phyloP scores from a whole-genome alignment of 2,329 filamentous ascomycete genomes.

The Xylariaceae sp. region DNA sequence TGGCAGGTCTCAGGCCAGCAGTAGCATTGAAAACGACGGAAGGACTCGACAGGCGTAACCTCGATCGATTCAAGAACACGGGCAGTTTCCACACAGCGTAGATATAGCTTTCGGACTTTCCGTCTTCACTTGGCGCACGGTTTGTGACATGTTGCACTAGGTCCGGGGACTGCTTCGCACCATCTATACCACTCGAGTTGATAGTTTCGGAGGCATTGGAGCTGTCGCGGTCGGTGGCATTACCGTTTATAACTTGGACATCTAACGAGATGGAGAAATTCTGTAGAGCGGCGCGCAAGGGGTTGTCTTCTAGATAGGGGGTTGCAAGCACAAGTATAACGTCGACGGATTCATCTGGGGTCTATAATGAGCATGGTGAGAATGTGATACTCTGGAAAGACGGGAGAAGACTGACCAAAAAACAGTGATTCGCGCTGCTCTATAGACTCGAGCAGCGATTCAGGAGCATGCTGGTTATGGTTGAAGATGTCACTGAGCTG shows the following conservation, averaged over 20 bases:
- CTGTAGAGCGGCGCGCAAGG: conserved; percentile 55
- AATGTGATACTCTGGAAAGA: conserved; percentile 29
- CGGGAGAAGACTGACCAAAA: conserved; percentile 56
- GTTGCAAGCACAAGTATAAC: conserved; percentile 66
- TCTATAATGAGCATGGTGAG: conserved; percentile 47
- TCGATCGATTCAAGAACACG: conserved; percentile 55
- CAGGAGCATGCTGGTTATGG: conserved; percentile 38
- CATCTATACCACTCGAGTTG: conserved; percentile 50
- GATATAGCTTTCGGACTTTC: conserved; percentile 35
- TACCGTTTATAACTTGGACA: conserved; percentile 59
- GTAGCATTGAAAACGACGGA: conserved; percentile 62
- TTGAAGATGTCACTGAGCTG: conserved; percentile 50
- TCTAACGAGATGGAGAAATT: conserved; percentile 65
- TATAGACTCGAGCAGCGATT: conserved; percentile 53
- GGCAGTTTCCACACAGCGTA: conserved; percentile 59
- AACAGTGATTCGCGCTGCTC: conserved; percentile 62
- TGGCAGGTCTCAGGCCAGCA: conserved; percentile 55
- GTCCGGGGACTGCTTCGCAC: conserved; percentile 48
- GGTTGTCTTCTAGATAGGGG: conserved; percentile 53
- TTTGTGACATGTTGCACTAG: conserved; percentile 41
- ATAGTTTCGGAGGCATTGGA: conserved; percentile 55
- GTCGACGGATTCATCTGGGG: conserved; percentile 67
- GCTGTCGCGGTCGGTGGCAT: conserved; percentile 44
- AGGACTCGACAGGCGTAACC: conserved; percentile 63
- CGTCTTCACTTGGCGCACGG: conserved; percentile 20